Base-by-base conservation (phyloP, 2,329 filamentous ascomycete species). In the Lachnellula occidentalis region DNA sequence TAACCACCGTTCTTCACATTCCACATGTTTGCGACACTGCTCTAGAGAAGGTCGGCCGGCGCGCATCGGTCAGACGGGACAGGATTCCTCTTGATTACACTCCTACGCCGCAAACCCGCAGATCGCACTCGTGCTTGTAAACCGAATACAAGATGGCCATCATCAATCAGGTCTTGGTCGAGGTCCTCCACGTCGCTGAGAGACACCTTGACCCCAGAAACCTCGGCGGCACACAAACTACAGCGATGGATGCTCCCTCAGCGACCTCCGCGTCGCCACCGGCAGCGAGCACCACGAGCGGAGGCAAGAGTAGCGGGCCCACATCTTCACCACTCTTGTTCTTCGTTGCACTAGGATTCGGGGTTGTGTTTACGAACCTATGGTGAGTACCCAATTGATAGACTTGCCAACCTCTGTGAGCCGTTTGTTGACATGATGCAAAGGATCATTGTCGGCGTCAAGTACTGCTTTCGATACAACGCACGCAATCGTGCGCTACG, bases 391-490 rank as follows among this genome's bases (percentile, higher is more conserved):
- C 17, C 15, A 63, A 14, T 24, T 53, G 22, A 47, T 41, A 24
- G 36, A 42, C 31, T 12, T 5, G 34, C 21, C 27, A 48, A 37
- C 37, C n/a, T 27, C 24, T 34, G 45, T 58, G 17, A 19, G 19
- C 21, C 24, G 11, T 17, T 4, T 46, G 46, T 63, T 71, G 63
- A 71, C 61, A 55, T 53, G 15, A 51, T 37, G 12, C 42, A 51
- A 66, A 99, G 94, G 94, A 99, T 99, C 67, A 99, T 99, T 65
- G 94, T 99, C 58, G 94, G 94, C 64, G 94, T 99, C 58, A 99
- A 99, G 75, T 99, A 99, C 73, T 99, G 94, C 75, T 99, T 99
- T 74, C 83, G 94, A 65, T 97, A 99, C 72, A 97, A 97, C 72
- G 92, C 94, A 64, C 87, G 94, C 56, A 95, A 95, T 69, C 87